A percentile compares a stretch with the other conserved stretches of the same genome.
Evolutionary conservation across 352 stramenopile species (phyloP).

Genomic region (Phytophthora uliginosa): DNA sequence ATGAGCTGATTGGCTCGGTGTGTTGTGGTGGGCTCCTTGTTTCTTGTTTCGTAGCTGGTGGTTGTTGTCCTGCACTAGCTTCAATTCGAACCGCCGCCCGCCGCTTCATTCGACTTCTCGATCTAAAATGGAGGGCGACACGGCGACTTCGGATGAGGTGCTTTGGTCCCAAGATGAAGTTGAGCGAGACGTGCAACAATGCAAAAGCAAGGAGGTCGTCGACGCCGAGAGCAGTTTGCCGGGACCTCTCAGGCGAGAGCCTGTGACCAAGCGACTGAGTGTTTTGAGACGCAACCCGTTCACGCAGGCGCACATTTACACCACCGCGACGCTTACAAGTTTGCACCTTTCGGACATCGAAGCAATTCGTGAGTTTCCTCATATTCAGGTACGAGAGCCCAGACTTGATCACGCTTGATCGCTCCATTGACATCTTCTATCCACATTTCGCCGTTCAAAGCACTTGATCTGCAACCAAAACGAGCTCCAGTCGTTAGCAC

Average conservation of each 20-base stretch:
- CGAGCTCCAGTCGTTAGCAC: conserved; percentile 49
- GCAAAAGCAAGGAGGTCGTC: neutral
- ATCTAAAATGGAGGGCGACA: conserved; percentile 6
- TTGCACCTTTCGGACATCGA: conserved; percentile 57
- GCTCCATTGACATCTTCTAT: neutral
- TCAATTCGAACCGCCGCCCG: conserved; percentile 26
- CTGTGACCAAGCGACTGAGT: conserved; percentile 52
- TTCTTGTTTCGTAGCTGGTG: neutral
- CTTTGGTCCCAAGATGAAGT: neutral
- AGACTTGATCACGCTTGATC: neutral
- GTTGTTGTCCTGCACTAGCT: neutral
- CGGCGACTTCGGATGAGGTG: conserved; percentile 18
- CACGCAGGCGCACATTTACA: conserved; percentile 72
- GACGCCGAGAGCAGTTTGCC: conserved; percentile 9
- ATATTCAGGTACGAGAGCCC: conserved; percentile 61
- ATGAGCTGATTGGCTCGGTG: conserved; percentile 19
- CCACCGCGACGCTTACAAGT: conserved; percentile 52
- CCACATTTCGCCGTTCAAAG: conserved; percentile 35
- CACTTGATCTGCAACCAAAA: conserved; percentile 70
- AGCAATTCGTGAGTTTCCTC: conserved; percentile 53
- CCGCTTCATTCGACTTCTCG: conserved; percentile 12
- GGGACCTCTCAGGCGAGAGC: conserved; percentile 34
- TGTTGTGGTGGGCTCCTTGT: conserved; percentile 2
- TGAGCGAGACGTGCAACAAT: neutral
- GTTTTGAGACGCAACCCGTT: conserved; percentile 74